A percentile compares a stretch with the other conserved stretches of the same genome.
Conservation (phyloP, 1,139 yeast genomes). For the Chernovozyma aurita region DNA sequence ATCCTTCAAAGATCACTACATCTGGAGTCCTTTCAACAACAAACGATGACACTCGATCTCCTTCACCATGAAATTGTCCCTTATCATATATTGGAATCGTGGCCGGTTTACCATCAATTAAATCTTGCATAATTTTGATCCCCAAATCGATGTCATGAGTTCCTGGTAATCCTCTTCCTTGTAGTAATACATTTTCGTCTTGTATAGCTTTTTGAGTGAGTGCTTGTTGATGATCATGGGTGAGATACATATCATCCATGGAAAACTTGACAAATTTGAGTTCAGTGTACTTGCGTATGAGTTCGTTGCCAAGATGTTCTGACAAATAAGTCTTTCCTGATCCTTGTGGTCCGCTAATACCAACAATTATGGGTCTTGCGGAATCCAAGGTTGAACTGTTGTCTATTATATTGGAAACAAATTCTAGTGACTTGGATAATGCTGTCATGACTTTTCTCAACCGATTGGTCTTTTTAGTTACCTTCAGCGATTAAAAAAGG, state of each 20-base stretch:
- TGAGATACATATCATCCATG: slow-evolving; percentile 82
- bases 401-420: slow-evolving; percentile 16
- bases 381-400: neutral
- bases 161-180: slow-evolving; percentile 90
- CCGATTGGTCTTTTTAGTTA: too few species aligned
- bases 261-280: slow-evolving; percentile 56
- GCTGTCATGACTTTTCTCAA: slow-evolving; percentile 19
- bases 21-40: slow-evolving; percentile 41
- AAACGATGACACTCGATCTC: slow-evolving; percentile 63
- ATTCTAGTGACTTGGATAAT: slow-evolving; percentile 16
- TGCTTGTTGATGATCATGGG: slow-evolving; percentile 52
- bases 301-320: slow-evolving; percentile 31
- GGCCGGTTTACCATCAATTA: slow-evolving; percentile 16
- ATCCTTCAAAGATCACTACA: slow-evolving; percentile 81
- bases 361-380: slow-evolving; percentile 51
- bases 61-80: slow-evolving; percentile 65
- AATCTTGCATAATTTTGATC: slow-evolving; percentile 18
- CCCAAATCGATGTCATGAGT: slow-evolving; percentile 71
- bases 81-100: slow-evolving; percentile 76
- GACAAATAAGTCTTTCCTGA: slow-evolving; percentile 82
- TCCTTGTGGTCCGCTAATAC: slow-evolving; percentile 89
- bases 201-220: slow-evolving; percentile 31
- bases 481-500: too few species aligned
- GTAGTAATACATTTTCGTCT: slow-evolving; percentile 50
- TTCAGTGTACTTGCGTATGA: slow-evolving; percentile 32